phyloP scores from a whole-genome alignment of 2,329 filamentous ascomycete species.

The Aspergillus uvarum region DNA sequence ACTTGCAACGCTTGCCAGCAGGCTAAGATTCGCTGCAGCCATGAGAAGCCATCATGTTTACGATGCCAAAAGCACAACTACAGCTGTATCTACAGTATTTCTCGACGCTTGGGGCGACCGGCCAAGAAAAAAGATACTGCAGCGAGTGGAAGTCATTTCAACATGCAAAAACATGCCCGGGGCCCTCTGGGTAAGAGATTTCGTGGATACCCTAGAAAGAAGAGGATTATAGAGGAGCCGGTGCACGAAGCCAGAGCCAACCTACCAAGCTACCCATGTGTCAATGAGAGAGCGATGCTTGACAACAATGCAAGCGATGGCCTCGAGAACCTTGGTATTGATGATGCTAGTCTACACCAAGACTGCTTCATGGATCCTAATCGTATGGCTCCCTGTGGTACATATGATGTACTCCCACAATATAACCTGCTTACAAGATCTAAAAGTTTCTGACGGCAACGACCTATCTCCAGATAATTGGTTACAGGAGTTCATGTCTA shows the following conservation, averaged over 20 bases:
- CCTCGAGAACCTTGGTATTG: conserved; percentile 10
- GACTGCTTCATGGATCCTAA: neutral
- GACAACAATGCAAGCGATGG: conserved; percentile 4
- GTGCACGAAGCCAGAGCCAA: neutral
- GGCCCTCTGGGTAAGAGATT: conserved; percentile 10
- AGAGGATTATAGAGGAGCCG: conserved; percentile 12
- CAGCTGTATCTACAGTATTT: conserved; percentile 38
- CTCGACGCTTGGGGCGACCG: conserved; percentile 34
- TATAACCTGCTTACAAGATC: neutral
- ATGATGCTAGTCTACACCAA: conserved; percentile 12
- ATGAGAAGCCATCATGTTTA: conserved; percentile 37
- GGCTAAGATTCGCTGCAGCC: conserved; percentile 40
- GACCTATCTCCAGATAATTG: conserved; percentile 29
- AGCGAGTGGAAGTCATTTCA: neutral
- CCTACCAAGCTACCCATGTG: neutral
- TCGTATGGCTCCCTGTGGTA: neutral
- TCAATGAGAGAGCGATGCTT: conserved; percentile 2
- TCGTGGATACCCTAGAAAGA: conserved; percentile 12
- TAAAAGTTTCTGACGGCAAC: conserved; percentile 18
- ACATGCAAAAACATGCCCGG: neutral
- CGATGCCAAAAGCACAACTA: conserved; percentile 37
- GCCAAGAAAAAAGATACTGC: conserved; percentile 30
- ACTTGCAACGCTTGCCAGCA: conserved; percentile 43
- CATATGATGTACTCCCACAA: neutral
- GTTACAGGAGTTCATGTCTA: conserved; percentile 31